Conservation (phyloP, 2,329 filamentous ascomycete genomes). For the Xylariaceae sp. region DNA sequence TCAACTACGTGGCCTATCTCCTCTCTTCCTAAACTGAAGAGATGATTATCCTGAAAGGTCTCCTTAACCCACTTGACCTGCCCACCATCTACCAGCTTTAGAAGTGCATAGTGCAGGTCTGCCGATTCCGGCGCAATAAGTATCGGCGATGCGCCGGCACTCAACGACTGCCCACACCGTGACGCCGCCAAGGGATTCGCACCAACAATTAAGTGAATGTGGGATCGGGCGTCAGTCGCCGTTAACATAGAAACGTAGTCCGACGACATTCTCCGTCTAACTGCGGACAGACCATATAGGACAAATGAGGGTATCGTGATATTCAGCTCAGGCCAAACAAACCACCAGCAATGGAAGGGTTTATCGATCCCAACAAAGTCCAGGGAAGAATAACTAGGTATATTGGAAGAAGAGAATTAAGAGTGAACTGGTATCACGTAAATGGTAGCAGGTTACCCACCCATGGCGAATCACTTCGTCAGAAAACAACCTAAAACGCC, state of each 20-base stretch:
- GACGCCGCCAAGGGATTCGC: conserved; percentile 85
- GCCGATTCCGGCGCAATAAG: conserved; percentile 71
- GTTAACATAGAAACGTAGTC: conserved; percentile 63
- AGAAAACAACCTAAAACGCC: neutral
- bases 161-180: conserved; percentile 76
- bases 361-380: neutral
- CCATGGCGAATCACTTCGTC: neutral
- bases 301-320: neutral
- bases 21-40: conserved; percentile 75
- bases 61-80: conserved; percentile 68
- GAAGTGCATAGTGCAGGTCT: conserved; percentile 60
- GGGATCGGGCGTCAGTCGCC: conserved; percentile 68
- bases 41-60: conserved; percentile 69
- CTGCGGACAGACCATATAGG: neutral
- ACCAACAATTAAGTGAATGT: conserved; percentile 84
- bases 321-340: neutral
- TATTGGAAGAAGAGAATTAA: neutral
- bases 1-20: conserved; percentile 82
- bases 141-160: conserved; percentile 79
- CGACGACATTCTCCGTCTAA: conserved; percentile 19
- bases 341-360: neutral
- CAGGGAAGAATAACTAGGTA: neutral
- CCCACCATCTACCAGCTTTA: conserved; percentile 67
- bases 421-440: neutral
- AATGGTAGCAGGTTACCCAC: neutral